These are phyloP conservation scores for Mesotaenium endlicherianum DNA, from an alignment of 139 green algal species.

Conservation along the genomic window DNA sequence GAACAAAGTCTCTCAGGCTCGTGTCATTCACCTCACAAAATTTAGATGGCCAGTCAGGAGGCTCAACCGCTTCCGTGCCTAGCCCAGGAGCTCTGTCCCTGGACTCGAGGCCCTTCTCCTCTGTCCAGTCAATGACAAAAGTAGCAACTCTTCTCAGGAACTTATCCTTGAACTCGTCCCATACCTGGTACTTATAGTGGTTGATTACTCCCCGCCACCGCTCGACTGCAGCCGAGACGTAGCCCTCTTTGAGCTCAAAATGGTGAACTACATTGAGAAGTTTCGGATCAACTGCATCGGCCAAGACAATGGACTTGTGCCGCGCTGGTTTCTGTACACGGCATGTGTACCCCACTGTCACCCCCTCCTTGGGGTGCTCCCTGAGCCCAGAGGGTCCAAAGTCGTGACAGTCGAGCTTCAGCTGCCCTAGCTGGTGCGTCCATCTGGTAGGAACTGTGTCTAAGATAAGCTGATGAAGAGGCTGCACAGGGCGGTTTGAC, in stretches of 20 bases:
- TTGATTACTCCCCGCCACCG: background rate
- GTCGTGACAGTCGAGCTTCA: background rate
- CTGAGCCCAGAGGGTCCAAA: conserved; percentile 3
- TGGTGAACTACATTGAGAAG: background rate
- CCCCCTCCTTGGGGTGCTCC: background rate
- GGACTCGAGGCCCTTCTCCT: background rate
- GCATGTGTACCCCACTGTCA: background rate
- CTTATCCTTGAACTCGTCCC: background rate
- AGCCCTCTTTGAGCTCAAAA: background rate
- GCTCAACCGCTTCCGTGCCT: conserved; percentile 3
- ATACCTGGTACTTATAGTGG: conserved; percentile 14
- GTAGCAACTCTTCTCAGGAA: background rate
- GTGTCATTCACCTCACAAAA: conserved; percentile 9
- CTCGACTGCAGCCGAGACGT: background rate
- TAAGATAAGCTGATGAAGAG: too few species aligned
- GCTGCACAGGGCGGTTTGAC: too few species aligned
- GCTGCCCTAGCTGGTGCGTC: background rate
- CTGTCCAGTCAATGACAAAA: background rate
- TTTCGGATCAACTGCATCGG: background rate
- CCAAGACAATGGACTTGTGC: conserved; percentile 3
- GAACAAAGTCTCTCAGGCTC: conserved; percentile 7
- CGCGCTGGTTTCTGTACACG: background rate
- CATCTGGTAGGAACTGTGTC: too few species aligned
- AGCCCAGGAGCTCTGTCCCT: background rate
- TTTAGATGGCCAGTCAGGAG: background rate